These are phyloP conservation scores for Canavalia ensiformis DNA, from an alignment of 306 rosid species.

Conservation along the genomic window DNA sequence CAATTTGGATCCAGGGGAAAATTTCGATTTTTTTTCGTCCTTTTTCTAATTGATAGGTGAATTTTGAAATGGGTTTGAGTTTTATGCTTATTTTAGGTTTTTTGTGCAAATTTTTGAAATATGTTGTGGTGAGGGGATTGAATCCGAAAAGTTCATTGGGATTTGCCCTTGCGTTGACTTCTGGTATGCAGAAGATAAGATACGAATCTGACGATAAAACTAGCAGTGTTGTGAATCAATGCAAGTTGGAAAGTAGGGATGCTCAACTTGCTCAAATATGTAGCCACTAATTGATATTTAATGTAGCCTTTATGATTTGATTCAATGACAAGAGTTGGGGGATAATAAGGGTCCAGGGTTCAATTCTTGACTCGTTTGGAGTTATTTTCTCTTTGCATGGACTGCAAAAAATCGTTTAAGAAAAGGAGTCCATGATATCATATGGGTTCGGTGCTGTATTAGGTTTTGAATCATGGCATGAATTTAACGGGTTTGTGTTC, in stretches of 20 bases:
- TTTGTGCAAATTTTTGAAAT: background rate
- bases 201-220: slow-evolving; percentile 24
- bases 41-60: background rate
- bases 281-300: slow-evolving; percentile 27
- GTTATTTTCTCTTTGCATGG: slow-evolving; percentile 3
- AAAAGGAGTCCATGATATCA: background rate
- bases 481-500: slow-evolving; percentile 26
- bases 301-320: slow-evolving; percentile 12
- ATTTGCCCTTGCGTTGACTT: slow-evolving; percentile 46
- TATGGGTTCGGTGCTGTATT: slow-evolving; percentile 10
- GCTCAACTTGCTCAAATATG: slow-evolving; percentile 42
- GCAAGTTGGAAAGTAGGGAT: slow-evolving; percentile 40
- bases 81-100: background rate
- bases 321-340: slow-evolving; percentile 4
- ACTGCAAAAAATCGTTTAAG: background rate
- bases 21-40: slow-evolving; percentile 45
- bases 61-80: slow-evolving; percentile 8
- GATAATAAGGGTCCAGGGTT: background rate
- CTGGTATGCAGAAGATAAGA: background rate
- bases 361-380: slow-evolving; percentile 12
- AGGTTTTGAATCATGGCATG: slow-evolving; percentile 28
- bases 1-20: background rate
- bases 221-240: slow-evolving; percentile 25
- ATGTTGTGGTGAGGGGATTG: slow-evolving; percentile 34
- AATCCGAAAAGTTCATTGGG: slow-evolving; percentile 15